Conservation (phyloP, 768 basidiomycete genomes). For the Podaxis mareebaensis region DNA sequence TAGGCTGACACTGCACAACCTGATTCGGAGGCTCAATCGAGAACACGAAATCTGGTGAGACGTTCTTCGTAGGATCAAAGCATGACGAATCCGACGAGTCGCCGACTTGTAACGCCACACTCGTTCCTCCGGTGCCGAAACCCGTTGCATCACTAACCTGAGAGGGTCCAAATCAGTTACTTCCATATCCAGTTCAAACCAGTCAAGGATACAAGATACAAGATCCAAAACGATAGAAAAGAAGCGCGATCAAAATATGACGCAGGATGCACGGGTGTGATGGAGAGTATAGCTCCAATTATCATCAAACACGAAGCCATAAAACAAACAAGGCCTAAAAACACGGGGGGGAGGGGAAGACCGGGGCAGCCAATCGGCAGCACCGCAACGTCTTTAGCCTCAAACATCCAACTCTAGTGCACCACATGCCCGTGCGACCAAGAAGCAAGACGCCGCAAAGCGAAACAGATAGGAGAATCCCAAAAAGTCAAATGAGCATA, state of each 20-base stretch:
- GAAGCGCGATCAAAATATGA: not conserved
- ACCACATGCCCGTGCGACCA: not conserved
- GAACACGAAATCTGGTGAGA: constrained; percentile 58
- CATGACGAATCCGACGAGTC: constrained; percentile 56
- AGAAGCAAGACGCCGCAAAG: not conserved
- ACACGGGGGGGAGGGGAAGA: not conserved
- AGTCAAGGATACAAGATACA: not conserved
- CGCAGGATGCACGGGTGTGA: not conserved
- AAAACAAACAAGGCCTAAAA: not conserved
- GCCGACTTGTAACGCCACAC: constrained; percentile 58
- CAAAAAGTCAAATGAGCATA: not conserved
- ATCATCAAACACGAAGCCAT: not conserved
- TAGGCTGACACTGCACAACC: constrained; percentile 62
- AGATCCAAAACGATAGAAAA: not conserved
- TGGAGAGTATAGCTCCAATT: not conserved
- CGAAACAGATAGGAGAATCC: not conserved
- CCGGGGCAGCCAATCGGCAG: not conserved
- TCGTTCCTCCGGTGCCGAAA: constrained; percentile 78
- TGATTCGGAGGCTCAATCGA: constrained; percentile 62
- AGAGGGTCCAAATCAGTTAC: constrained; percentile 4
- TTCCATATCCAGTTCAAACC: not conserved
- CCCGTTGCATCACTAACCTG: constrained; percentile 37
- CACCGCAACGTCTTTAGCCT: not conserved
- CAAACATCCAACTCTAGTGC: not conserved
- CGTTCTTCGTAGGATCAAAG: constrained; percentile 49